These are phyloP conservation scores for Eimeria praecox DNA, from an alignment of 169 alveolate genomes.

Conservation along the genomic window DNA sequence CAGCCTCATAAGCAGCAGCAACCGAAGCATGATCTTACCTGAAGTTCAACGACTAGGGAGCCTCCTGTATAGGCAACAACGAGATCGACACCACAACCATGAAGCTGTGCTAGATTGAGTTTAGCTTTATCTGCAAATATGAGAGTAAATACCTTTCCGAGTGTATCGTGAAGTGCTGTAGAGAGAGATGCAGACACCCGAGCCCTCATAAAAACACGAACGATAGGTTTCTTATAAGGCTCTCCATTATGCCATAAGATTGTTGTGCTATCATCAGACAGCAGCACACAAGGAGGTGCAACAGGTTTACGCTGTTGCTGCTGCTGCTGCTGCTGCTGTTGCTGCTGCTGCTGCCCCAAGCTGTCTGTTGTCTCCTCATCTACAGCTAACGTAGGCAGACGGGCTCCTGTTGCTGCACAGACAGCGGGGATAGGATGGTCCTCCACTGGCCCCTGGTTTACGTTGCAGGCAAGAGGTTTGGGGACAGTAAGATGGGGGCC, in stretches of 20 bases:
- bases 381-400: background rate
- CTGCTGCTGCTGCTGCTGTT: background rate
- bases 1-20: background rate
- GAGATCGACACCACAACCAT: slow-evolving; percentile 82
- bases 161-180: background rate
- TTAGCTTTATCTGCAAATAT: slow-evolving; percentile 52
- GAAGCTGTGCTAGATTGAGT: background rate
- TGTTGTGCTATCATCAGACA: slow-evolving; percentile 62
- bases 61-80: slow-evolving; percentile 74
- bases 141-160: slow-evolving; percentile 61
- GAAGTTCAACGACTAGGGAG: slow-evolving; percentile 73
- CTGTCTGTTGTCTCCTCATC: background rate
- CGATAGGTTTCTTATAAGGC: slow-evolving; percentile 68
- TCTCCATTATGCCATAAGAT: slow-evolving; percentile 77
- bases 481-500: background rate
- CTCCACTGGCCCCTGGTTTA: slow-evolving; percentile 2
- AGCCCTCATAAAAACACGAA: slow-evolving; percentile 31
- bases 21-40: slow-evolving; percentile 8
- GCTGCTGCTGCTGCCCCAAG: background rate
- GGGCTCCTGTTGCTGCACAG: background rate
- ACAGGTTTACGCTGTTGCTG: background rate
- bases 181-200: slow-evolving; percentile 43
- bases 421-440: slow-evolving; percentile 20
- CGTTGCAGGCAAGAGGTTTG: background rate
- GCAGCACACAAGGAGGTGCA: slow-evolving; percentile 72